Conservation (phyloP, 2,329 filamentous ascomycete genomes). For the Diplodia intermedia region DNA sequence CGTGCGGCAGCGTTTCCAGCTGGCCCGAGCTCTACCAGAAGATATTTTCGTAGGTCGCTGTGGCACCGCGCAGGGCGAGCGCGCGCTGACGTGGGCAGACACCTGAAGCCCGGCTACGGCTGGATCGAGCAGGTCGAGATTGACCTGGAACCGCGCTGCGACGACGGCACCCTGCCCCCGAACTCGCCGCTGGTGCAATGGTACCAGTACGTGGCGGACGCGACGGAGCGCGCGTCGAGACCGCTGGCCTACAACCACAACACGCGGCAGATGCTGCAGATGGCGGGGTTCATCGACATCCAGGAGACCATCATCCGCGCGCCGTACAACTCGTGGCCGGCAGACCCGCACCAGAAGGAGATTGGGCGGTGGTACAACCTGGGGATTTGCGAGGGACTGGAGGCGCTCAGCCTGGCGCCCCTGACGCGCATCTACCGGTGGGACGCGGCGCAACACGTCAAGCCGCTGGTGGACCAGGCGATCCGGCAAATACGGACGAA, state of each 20-base stretch:
- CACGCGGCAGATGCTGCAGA: constrained; percentile 67
- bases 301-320: constrained; percentile 71
- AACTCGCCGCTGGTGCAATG: constrained; percentile 69
- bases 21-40: constrained; percentile 79
- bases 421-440: constrained; percentile 71
- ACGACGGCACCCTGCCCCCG: constrained; percentile 66
- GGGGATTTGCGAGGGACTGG: constrained; percentile 73
- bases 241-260: constrained; percentile 70
- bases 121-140: constrained; percentile 89
- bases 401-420: constrained; percentile 75
- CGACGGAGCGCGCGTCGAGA: constrained; percentile 69
- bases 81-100: constrained; percentile 56
- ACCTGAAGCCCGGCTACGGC: constrained; percentile 77
- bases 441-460: constrained; percentile 65
- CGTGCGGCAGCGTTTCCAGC: constrained; percentile 76
- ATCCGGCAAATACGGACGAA: constrained; percentile 73
- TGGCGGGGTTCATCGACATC: constrained; percentile 81
- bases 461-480: constrained; percentile 66
- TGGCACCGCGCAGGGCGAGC: constrained; percentile 8
- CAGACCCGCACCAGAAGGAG: constrained; percentile 68
- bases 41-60: constrained; percentile 64
- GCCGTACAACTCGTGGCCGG: constrained; percentile 76
- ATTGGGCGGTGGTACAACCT: constrained; percentile 86
- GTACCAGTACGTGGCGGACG: constrained; percentile 71
- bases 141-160: constrained; percentile 77